A percentile compares a stretch with the other conserved stretches of the same genome.
phyloP scores from a whole-genome alignment of 1,284 basidiomycete genomes.

The Blastosporella zonata region DNA sequence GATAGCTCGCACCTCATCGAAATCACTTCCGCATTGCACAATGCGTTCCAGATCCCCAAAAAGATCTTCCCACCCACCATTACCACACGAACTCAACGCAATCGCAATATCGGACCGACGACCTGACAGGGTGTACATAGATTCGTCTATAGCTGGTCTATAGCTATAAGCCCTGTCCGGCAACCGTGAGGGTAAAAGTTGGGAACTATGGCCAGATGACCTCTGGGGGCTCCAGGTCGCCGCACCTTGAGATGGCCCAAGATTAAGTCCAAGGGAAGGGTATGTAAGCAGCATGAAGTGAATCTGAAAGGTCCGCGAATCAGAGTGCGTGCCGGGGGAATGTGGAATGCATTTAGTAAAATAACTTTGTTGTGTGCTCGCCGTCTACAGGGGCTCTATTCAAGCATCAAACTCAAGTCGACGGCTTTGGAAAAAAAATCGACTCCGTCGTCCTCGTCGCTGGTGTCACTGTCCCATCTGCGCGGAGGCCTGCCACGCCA shows the following conservation, averaged over 20 bases:
- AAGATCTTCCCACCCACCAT: constrained; percentile 12
- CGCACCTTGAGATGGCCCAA: constrained; percentile 16
- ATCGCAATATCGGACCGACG: constrained; percentile 16
- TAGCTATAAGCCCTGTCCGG: constrained; percentile 7
- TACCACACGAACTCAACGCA: constrained; percentile 6
- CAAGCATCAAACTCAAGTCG: constrained; percentile 12
- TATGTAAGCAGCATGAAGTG: not conserved
- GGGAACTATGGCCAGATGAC: constrained; percentile 11
- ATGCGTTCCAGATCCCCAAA: not conserved
- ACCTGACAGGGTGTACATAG: constrained; percentile 8
- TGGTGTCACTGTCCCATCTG: constrained; percentile 17
- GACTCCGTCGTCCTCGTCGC: constrained; percentile 12
- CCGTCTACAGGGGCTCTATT: constrained; percentile 2
- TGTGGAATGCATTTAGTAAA: no score
- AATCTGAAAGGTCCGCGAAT: constrained; percentile 9
- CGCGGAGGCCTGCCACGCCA: constrained; percentile 45
- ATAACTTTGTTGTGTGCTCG: no score
- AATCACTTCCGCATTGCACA: not conserved
- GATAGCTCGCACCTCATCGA: constrained; percentile 3
- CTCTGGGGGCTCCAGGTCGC: constrained; percentile 2
- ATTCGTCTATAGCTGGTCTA: constrained; percentile 11
- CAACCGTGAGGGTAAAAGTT: constrained; percentile 10
- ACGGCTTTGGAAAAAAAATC: constrained; percentile 2
- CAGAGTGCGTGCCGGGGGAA: constrained; percentile 3
- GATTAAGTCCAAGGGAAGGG: constrained; percentile 7